Evolutionary conservation across 495 filamentous ascomycete genomes (phyloP).

Genomic region (Chaetomidium leptoderma): DNA sequence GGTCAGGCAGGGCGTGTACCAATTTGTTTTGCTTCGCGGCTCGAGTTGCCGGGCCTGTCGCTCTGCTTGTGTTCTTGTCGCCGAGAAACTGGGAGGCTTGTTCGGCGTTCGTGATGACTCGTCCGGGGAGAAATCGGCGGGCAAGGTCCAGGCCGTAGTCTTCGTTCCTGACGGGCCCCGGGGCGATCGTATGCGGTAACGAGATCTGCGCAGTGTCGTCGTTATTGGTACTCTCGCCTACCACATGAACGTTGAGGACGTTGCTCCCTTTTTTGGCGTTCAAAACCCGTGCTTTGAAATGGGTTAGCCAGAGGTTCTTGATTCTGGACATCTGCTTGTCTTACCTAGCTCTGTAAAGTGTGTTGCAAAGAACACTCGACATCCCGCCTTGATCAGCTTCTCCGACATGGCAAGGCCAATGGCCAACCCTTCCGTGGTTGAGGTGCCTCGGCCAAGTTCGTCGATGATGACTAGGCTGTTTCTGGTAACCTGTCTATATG

Average conservation of each 20-base stretch:
- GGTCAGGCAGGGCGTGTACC: slow-evolving; percentile 68
- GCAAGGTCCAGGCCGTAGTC: slow-evolving; percentile 81
- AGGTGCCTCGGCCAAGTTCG: slow-evolving; percentile 89
- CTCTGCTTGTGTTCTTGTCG: slow-evolving; percentile 48
- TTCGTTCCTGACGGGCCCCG: slow-evolving; percentile 64
- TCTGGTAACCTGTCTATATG: slow-evolving; percentile 59
- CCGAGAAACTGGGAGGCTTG: slow-evolving; percentile 58
- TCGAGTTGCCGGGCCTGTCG: slow-evolving; percentile 50
- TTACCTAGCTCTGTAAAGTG: slow-evolving; percentile 77
- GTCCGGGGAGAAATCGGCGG: slow-evolving; percentile 64
- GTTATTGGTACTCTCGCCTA: slow-evolving; percentile 54
- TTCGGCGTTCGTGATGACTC: slow-evolving; percentile 63
- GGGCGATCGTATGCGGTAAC: slow-evolving; percentile 77
- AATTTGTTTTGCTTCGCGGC: slow-evolving; percentile 45
- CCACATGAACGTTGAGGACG: slow-evolving; percentile 77
- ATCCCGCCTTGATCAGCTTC: slow-evolving; percentile 69
- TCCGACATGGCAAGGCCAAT: slow-evolving; percentile 89
- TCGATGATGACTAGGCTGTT: slow-evolving; percentile 82
- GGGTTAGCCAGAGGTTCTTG: neutral
- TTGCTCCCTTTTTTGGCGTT: slow-evolving; percentile 56
- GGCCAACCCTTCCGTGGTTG: slow-evolving; percentile 79
- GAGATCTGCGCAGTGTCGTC: slow-evolving; percentile 55
- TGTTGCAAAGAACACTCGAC: slow-evolving; percentile 86
- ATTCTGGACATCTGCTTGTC: slow-evolving; percentile 13
- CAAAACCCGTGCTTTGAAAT: slow-evolving; percentile 59